Conservation (phyloP, 768 basidiomycete genomes). For the Cystofilobasidium macerans region DNA sequence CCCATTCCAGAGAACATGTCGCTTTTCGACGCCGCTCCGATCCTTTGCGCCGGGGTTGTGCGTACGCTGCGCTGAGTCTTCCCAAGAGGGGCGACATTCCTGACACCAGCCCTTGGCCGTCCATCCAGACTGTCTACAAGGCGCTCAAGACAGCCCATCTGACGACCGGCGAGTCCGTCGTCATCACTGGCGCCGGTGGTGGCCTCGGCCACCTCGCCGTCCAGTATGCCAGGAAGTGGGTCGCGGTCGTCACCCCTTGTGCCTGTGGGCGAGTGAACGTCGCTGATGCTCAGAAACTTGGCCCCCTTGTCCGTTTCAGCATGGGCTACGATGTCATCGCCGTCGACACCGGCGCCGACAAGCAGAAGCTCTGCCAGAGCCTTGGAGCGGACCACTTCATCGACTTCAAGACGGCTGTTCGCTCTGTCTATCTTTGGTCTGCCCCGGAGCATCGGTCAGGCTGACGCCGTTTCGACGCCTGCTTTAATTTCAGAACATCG, state of each 20-base stretch:
- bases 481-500: conserved; percentile 51
- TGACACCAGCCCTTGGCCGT: neutral
- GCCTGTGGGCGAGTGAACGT: no score
- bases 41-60: conserved; percentile 55
- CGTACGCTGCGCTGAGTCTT: conserved; percentile 18
- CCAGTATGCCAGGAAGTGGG: conserved; percentile 53
- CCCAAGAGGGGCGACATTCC: no score
- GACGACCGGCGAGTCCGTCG: conserved; percentile 14
- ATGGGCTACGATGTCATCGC: conserved; percentile 49
- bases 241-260: no score
- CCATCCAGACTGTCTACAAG: conserved; percentile 17
- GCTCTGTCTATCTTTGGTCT: conserved; percentile 31
- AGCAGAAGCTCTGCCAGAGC: conserved; percentile 49
- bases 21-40: conserved; percentile 52
- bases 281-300: no score
- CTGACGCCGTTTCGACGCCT: no score
- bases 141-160: conserved; percentile 13
- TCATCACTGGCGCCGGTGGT: conserved; percentile 36
- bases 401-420: conserved; percentile 52
- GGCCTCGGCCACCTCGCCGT: conserved; percentile 75
- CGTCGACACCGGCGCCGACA: conserved; percentile 66
- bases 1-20: conserved; percentile 57
- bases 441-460: no score
- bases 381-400: conserved; percentile 61
- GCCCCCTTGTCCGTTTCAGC: no score